Conservation (phyloP, 345 rosid species). For the Bruguiera gymnorhiza region DNA sequence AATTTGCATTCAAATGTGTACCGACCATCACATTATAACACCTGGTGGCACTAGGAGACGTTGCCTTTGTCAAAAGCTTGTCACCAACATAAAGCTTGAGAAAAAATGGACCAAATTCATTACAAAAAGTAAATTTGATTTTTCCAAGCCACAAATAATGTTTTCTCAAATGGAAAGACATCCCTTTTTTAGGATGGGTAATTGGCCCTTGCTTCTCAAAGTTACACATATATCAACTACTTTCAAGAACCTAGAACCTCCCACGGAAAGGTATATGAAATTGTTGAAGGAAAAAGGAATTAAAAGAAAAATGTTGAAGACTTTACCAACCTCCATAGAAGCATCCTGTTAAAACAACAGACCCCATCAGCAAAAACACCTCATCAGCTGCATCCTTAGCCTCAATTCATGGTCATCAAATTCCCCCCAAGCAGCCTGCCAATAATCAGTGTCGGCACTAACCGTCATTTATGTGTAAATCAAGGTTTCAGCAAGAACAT, state of each 20-base stretch:
- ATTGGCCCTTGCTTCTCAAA: constrained; percentile 21
- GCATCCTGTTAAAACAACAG: constrained; percentile 5
- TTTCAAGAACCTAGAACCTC: constrained; percentile 21
- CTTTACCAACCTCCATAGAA: constrained; percentile 22
- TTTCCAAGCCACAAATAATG: constrained; percentile 28
- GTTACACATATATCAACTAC: constrained; percentile 30
- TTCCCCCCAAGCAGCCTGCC: background rate
- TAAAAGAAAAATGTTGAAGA: constrained; percentile 14
- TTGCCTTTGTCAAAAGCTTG: too few relatives aligned
- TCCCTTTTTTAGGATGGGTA: constrained; percentile 22
- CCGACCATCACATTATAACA: too few relatives aligned
- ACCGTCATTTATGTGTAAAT: constrained; percentile 4
- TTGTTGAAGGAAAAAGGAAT: background rate
- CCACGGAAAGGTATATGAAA: constrained; percentile 10
- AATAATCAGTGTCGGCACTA: constrained; percentile 1
- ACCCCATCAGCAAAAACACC: constrained; percentile 10
- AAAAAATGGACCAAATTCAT: background rate
- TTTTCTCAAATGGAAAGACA: constrained; percentile 17
- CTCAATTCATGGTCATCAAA: constrained; percentile 8
- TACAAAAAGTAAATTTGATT: constrained; percentile 21
- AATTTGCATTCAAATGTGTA: too few relatives aligned
- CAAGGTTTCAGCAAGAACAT: constrained; percentile 4
- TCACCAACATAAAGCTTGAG: background rate
- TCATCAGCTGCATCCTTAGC: constrained; percentile 13
- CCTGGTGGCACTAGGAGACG: too few relatives aligned